These are phyloP conservation scores for Claviceps quebecensis DNA, from an alignment of 2,329 filamentous ascomycete species.

Conservation along the genomic window DNA sequence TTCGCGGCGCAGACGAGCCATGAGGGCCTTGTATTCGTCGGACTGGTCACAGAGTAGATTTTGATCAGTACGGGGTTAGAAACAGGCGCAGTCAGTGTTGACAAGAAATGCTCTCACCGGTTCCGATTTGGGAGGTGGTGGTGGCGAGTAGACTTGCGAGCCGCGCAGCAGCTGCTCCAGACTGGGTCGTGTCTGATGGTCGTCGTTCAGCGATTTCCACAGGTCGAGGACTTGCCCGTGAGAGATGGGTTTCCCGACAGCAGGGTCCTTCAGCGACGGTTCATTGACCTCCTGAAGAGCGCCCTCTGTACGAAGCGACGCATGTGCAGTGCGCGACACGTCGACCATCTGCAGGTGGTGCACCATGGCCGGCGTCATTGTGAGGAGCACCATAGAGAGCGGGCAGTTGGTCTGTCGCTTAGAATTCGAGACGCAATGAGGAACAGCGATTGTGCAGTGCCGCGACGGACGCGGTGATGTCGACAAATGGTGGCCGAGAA, in stretches of 20 bases:
- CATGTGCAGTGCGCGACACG: background rate
- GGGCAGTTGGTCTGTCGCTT: no score
- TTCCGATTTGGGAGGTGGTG: slow-evolving; percentile 65
- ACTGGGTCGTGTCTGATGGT: slow-evolving; percentile 21
- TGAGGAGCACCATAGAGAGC: slow-evolving; percentile 55
- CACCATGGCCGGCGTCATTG: slow-evolving; percentile 57
- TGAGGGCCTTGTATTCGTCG: slow-evolving; percentile 71
- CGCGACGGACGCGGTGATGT: no score
- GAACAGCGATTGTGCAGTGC: no score
- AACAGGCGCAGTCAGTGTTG: background rate
- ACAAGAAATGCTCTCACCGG: slow-evolving; percentile 41
- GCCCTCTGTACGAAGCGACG: background rate
- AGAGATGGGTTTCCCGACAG: slow-evolving; percentile 53
- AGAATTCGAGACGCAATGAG: no score
- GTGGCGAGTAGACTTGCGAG: slow-evolving; percentile 59
- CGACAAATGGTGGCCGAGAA: no score
- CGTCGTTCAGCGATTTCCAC: slow-evolving; percentile 33
- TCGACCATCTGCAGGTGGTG: slow-evolving; percentile 37
- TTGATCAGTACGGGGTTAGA: slow-evolving; percentile 6
- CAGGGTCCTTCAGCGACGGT: slow-evolving; percentile 34
- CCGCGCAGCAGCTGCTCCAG: slow-evolving; percentile 62
- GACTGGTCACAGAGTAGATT: slow-evolving; percentile 34
- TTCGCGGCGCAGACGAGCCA: slow-evolving; percentile 69
- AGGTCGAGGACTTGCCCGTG: slow-evolving; percentile 55
- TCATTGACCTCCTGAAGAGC: slow-evolving; percentile 20